phyloP scores from a whole-genome alignment of 2,329 filamentous ascomycete genomes.

The Pseudovirgaria hyperparasitica region DNA sequence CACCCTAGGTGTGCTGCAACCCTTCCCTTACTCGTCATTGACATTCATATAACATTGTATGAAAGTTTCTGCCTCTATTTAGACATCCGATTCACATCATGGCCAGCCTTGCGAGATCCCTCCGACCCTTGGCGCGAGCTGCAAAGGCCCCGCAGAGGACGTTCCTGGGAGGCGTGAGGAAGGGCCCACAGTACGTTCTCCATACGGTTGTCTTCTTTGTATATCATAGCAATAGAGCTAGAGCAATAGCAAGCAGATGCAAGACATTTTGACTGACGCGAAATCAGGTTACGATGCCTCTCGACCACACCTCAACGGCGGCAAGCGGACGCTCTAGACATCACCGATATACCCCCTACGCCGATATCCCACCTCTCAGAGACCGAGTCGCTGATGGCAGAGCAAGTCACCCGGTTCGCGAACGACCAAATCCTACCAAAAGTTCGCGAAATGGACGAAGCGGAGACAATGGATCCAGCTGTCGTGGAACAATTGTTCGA shows the following conservation, averaged over 20 bases:
- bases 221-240: background rate
- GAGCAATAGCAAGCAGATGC: no score
- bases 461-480: slow-evolving; percentile 78
- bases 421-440: slow-evolving; percentile 79
- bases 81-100: slow-evolving; percentile 18
- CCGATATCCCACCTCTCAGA: slow-evolving; percentile 91
- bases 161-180: slow-evolving; percentile 16
- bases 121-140: slow-evolving; percentile 19
- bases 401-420: slow-evolving; percentile 83
- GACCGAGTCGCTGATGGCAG: slow-evolving; percentile 76
- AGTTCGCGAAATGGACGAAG: slow-evolving; percentile 95
- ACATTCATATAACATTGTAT: no score
- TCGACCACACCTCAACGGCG: slow-evolving; percentile 26
- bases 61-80: no score
- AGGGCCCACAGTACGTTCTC: slow-evolving; percentile 1
- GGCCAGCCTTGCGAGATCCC: slow-evolving; percentile 33
- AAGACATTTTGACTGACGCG: slow-evolving; percentile 2
- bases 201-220: background rate
- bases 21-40: no score
- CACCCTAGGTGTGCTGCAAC: no score
- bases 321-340: slow-evolving; percentile 36
- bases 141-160: slow-evolving; percentile 20
- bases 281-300: slow-evolving; percentile 26
- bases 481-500: slow-evolving; percentile 92
- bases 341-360: slow-evolving; percentile 71